Conservation (phyloP, 2,329 filamentous ascomycete genomes). For the Alternaria conjuncta region DNA sequence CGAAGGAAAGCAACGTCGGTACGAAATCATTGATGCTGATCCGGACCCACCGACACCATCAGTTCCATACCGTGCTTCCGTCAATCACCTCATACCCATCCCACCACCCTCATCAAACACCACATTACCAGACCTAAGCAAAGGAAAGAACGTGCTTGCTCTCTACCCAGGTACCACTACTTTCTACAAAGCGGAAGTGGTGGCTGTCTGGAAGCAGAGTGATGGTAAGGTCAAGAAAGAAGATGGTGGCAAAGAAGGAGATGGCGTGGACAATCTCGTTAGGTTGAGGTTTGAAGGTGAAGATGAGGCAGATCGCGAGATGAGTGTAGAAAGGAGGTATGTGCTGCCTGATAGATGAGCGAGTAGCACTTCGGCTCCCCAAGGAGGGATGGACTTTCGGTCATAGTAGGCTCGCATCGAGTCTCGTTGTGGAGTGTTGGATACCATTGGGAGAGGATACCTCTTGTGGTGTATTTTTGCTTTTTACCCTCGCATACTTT, state of each 20-base stretch:
- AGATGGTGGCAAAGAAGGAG: constrained; percentile 52
- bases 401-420: not conserved
- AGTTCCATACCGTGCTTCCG: constrained; percentile 53
- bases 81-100: constrained; percentile 55
- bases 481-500: not conserved
- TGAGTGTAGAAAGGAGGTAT: constrained; percentile 59
- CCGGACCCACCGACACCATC: constrained; percentile 49
- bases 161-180: constrained; percentile 61
- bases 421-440: not conserved
- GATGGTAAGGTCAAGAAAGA: constrained; percentile 45
- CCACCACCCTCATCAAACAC: constrained; percentile 51
- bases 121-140: constrained; percentile 50
- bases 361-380: not conserved
- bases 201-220: constrained; percentile 47
- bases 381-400: not conserved
- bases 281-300: constrained; percentile 58
- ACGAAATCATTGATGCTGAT: constrained; percentile 60
- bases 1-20: constrained; percentile 60
- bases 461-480: not conserved
- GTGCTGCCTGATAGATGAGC: constrained; percentile 49
- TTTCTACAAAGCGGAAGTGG: constrained; percentile 60
- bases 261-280: constrained; percentile 49
- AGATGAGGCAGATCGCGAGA: constrained; percentile 52
- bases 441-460: not conserved
- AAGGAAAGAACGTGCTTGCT: constrained; percentile 55